Conservation (phyloP, 768 basidiomycete species). For the Naganishia randhawae region DNA sequence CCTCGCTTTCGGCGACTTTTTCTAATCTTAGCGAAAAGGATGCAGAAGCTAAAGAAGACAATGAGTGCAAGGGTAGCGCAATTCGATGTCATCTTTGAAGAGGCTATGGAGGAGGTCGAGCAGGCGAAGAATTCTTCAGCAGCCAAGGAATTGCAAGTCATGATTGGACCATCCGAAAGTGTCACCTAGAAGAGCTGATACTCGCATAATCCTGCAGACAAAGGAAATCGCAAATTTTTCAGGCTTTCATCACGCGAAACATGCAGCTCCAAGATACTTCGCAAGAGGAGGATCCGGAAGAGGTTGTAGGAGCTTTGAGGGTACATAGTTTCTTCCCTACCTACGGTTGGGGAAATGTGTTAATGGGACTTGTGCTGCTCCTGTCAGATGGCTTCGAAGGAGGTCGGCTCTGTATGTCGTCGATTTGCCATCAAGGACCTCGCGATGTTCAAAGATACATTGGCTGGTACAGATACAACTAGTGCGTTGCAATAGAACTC, state of each 20-base stretch:
- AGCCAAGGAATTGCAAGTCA: constrained; percentile 8
- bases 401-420: not conserved
- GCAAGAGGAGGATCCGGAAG: not conserved
- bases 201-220: not conserved
- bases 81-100: constrained; percentile 7
- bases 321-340: not conserved
- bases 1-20: not conserved
- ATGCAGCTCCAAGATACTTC: not conserved
- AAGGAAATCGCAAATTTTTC: not conserved
- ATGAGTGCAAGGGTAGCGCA: constrained; percentile 13
- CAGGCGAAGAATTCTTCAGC: not conserved
- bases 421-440: not conserved
- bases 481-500: not conserved
- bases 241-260: not conserved
- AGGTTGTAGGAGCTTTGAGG: not conserved
- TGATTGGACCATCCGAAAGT: not conserved
- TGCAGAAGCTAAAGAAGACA: constrained; percentile 16
- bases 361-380: too few species aligned
- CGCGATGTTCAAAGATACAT: not conserved
- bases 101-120: not conserved
- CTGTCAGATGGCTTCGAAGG: not conserved
- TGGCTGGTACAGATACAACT: not conserved
- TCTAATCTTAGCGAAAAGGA: not conserved
- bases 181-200: not conserved
- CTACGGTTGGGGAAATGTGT: too few species aligned